phyloP scores from a whole-genome alignment of 257 asterid species.

The Primulina tabacum region DNA sequence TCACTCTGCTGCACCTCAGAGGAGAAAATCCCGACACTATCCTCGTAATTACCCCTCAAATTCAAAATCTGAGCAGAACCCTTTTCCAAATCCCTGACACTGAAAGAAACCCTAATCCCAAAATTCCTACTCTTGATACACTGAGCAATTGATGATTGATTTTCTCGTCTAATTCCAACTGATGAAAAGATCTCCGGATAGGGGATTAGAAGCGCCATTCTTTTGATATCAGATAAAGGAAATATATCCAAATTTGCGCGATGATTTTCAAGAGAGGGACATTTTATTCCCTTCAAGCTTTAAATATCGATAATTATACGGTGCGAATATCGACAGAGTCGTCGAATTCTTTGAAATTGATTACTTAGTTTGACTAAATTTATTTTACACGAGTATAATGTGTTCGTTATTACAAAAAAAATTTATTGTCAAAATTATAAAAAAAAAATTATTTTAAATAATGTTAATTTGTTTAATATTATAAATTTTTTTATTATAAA shows the following conservation, averaged over 20 bases:
- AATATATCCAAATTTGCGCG: neutral
- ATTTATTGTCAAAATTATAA: too few relatives aligned
- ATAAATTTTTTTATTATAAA: too few relatives aligned
- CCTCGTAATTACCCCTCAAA: constrained; percentile 35
- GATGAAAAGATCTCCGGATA: constrained; percentile 36
- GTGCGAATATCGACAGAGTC: neutral
- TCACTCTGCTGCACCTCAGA: constrained; percentile 50
- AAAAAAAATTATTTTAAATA: too few relatives aligned
- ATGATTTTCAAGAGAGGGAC: neutral
- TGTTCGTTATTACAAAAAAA: too few relatives aligned
- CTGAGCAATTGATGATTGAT: constrained; percentile 17
- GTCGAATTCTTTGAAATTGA: too few relatives aligned
- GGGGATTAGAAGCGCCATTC: constrained; percentile 38
- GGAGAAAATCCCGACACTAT: constrained; percentile 35
- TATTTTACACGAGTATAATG: too few relatives aligned
- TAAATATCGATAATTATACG: neutral
- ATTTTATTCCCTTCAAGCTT: neutral
- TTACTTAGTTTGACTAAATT: too few relatives aligned
- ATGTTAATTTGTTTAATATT: too few relatives aligned
- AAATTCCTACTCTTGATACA: constrained; percentile 25
- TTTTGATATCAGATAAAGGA: neutral
- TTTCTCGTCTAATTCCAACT: constrained; percentile 20
- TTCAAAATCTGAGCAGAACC: constrained; percentile 29
- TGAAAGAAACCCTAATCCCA: constrained; percentile 42
- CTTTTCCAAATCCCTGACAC: constrained; percentile 56